Base-by-base conservation (phyloP, 768 basidiomycete species). In the Suillus decipiens region DNA sequence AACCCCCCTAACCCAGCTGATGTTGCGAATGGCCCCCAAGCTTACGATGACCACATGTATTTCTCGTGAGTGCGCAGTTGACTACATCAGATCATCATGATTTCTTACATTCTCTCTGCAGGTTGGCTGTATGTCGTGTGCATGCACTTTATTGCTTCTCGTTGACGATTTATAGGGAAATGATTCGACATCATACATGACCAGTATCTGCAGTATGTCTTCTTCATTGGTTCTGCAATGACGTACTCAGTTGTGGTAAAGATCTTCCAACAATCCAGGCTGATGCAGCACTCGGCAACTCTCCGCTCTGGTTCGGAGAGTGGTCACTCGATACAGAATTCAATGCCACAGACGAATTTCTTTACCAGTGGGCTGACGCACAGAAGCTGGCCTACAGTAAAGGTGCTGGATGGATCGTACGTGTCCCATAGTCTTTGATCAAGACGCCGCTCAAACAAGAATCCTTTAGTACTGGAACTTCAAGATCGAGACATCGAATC, bases 31-130 rank as follows among this genome's bases (percentile, higher is more conserved):
- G 92, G 92, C 1, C 88, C 90, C 14, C 88, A 89, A 67, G 77
- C 76, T 31, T 93, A 93, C 66, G 92, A 93, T 68, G 89, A 91
- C 60, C 92, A 93, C 73, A 70, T 93, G 17, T 93, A 92, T 71
- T 92, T 90, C 69, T 84, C 79, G 86, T 89, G 69, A 70, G 87
- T 74, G 10, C 2, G 8, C 36, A 22, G 14, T 36, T 41, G 24
- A 17, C 22, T 55, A 17, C 36, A 24, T 24, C 22, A 7, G 24
- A 56, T 34, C 7, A 33, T 56, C 24, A 48, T 39, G 54, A 36
- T 51, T 43, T 39, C 48, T 62, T 62, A n/a, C 31, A 53, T 43
- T 42, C 22, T 47, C 19, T 22, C 24, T 31, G 15, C 63, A 88
- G 85, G 61, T 90, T 85, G 61, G 88, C 89, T 19, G 88, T 89